Base-by-base conservation (phyloP, 2,329 filamentous ascomycete genomes). In the Thielaviopsis euricoi region DNA sequence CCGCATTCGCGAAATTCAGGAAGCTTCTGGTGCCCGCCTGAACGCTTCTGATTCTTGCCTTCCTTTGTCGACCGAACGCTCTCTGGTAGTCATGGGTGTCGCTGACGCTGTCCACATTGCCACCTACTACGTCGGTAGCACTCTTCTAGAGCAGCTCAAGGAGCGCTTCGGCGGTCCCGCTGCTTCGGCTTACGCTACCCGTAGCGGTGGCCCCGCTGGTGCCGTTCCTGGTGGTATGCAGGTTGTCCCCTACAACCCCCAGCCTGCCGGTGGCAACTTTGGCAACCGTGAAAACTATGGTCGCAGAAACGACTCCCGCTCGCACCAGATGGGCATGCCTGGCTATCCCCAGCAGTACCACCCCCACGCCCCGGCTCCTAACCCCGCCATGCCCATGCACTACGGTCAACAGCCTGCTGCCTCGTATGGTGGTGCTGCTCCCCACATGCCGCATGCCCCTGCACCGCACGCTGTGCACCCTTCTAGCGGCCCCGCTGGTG, bases 71-170 rank as follows among this genome's bases (percentile, higher is more conserved):
- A 95, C 89, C 60, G 93, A 98, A 74, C 87, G 93, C 53, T 97
- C 93, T n/a, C 81, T 98, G 53, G 91, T 98, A 55, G 90, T 98
- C 29, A 89, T 97, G 72, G 93, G 93, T 69, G 93, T 98, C 60
- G 93, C 93, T 57, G 93, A 98, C 74, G 91, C 93, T 60, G 91
- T 98, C 53, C 93, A 98, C 73, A 98, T 98, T 71, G 93, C 93
- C 53, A 95, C 93, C 43, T 98, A 97, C 76, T 98, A 98, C 67
- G 90, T 98, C 62, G 91, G 90, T 58, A 95, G 91, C 71, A 98
- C 93, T n/a, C 80, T 98, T 25, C 85, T 95, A 53, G 93, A 98
- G 76, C 93, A 98, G 73, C 78, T 98, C 60, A 96, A 93, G 56
- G 93, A 98, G 70, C 85, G 93, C 49, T 98, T 97, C 65, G 91